Evolutionary conservation across 805 yeast species (phyloP).

Genomic region (Candida pseudofarinosa): DNA sequence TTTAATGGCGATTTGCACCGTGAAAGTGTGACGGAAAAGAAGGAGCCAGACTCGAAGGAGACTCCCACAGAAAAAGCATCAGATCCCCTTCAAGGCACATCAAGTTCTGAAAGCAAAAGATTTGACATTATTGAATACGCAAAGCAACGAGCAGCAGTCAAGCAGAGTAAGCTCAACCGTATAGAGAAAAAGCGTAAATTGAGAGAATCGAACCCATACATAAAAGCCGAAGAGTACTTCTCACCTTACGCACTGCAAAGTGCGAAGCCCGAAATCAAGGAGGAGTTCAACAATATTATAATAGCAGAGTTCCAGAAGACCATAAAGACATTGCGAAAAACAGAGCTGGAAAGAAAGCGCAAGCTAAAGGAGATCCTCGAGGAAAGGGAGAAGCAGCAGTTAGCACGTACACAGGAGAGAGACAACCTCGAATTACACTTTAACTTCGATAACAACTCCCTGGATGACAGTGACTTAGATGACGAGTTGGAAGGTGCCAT

Average conservation of each 20-base stretch:
- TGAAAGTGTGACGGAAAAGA: neutral
- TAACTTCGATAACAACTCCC: slow-evolving; percentile 10
- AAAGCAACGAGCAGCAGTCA: slow-evolving; percentile 38
- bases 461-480: slow-evolving; percentile 15
- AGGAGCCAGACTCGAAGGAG: neutral
- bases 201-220: slow-evolving; percentile 27
- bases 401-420: slow-evolving; percentile 18
- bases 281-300: slow-evolving; percentile 19
- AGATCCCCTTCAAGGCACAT: neutral
- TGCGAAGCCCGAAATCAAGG: slow-evolving; percentile 18
- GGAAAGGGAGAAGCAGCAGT: slow-evolving; percentile 17
- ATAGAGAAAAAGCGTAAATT: slow-evolving; percentile 14
- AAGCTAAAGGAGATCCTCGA: slow-evolving; percentile 18
- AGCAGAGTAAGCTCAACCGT: slow-evolving; percentile 23
- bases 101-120: slow-evolving; percentile 4
- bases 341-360: slow-evolving; percentile 26
- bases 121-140: slow-evolving; percentile 62
- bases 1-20: neutral
- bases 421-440: slow-evolving; percentile 14
- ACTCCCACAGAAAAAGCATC: neutral
- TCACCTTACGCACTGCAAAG: slow-evolving; percentile 32
- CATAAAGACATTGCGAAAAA: slow-evolving; percentile 28
- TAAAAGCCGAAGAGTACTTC: slow-evolving; percentile 34
- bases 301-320: slow-evolving; percentile 28
- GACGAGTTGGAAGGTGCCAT: slow-evolving; percentile 2